Evolutionary conservation across 495 filamentous ascomycete species (phyloP), one percentile per base, ranked within the genome.

Genomic region (Aspergillus avenaceus): DNA sequence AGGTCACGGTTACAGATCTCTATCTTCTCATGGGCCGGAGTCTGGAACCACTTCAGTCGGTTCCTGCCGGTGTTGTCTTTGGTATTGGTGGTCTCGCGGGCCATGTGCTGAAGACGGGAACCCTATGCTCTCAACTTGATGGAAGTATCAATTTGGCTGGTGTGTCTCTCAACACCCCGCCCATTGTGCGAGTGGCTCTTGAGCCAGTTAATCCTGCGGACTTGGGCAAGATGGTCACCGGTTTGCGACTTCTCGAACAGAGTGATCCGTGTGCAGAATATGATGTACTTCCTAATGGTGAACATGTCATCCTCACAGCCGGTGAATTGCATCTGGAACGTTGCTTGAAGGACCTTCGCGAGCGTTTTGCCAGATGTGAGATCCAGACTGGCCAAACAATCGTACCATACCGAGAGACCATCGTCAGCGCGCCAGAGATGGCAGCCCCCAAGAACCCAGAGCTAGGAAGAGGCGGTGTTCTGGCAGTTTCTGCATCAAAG

Each of bases 241-340:
- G 93, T 0, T 76, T 97, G 45, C 81, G 85, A 48, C 72, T 99
- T 41, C 84, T 99, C 7, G 90, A 95, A 49, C 90, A 96, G 62
- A 93, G 89, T 61, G 93, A 99, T 61, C 92, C 93, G 2, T 97
- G 93, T 56, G 95, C 91, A 13, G 84, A 90, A 62, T 99, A 99
- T 58, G 91, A 97, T 60, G 87, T 95, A 9, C 85, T 97, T 21
- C 82, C 86, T 47, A 96, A 83, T 49, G 93, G 93, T 44, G 93
- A 99, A 66, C 95, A 99, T 70, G 92, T 99, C 41, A 82, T 99
- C 18, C 69, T 93, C 22, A 97, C 95, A 0, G 93, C 93, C 22
- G 93, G 93, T 11, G 93, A 99, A 64, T 66, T 99, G 53, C 93
- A 99, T 67, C 73, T 97, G 2, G 93, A 99, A 65, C 81, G 93